Percentiles rank a stretch among this genome's conserved stretches.
These are phyloP conservation scores for Aspergillus biplanus DNA, from an alignment of 495 filamentous ascomycete genomes.

Conservation along the genomic window DNA sequence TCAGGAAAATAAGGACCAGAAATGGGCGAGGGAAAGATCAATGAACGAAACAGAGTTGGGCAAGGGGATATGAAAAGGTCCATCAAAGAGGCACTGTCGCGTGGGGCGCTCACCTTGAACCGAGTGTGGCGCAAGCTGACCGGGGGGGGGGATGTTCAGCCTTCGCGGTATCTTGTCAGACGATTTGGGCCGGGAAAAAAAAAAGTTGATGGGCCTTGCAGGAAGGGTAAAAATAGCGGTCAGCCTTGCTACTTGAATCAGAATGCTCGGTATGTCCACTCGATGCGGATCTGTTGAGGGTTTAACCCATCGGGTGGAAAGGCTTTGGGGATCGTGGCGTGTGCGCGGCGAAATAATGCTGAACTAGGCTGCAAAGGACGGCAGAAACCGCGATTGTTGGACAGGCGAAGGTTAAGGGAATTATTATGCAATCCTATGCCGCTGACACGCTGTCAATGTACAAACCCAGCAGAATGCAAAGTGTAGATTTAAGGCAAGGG, in stretches of 20 bases:
- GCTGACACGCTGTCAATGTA: constrained; percentile 20
- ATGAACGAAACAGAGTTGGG: constrained; percentile 7
- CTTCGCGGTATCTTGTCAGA: constrained; percentile 34
- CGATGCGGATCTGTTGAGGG: constrained; percentile 19
- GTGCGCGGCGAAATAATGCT: constrained; percentile 20
- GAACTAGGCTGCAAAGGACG: constrained; percentile 26
- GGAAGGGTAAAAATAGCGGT: constrained; percentile 31
- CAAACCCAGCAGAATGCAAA: constrained; percentile 3
- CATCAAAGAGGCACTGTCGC: constrained; percentile 30
- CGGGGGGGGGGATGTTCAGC: constrained; percentile 42
- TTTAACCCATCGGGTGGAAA: constrained; percentile 28
- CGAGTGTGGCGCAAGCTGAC: constrained; percentile 57
- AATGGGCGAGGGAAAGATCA: constrained; percentile 6
- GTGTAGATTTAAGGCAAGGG: constrained; percentile 17
- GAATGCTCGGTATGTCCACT: constrained; percentile 13
- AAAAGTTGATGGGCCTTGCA: constrained; percentile 19
- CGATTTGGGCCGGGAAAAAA: constrained; percentile 12
- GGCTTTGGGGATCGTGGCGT: constrained; percentile 17
- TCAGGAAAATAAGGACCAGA: constrained; percentile 1
- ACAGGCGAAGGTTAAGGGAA: constrained; percentile 15
- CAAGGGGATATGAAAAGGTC: constrained; percentile 14
- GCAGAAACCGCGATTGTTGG: constrained; percentile 17
- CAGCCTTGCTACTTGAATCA: constrained; percentile 24
- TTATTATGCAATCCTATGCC: constrained; percentile 18
- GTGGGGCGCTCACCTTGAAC: constrained; percentile 50